These are phyloP conservation scores for Aspergillus hiratsukae DNA, from an alignment of 2,329 filamentous ascomycete species.

Conservation along the genomic window DNA sequence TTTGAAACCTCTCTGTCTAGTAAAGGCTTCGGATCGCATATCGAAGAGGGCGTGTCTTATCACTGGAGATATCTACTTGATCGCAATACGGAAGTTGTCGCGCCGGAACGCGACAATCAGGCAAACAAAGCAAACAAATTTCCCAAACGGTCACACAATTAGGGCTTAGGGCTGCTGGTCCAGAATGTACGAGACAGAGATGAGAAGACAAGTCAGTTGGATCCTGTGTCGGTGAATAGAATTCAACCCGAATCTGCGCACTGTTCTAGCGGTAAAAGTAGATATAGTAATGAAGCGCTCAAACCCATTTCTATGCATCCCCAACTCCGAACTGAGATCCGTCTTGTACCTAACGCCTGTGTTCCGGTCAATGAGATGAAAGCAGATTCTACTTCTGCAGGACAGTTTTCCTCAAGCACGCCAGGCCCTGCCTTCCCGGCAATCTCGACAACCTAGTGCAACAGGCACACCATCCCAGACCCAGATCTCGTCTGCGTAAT, in stretches of 20 bases:
- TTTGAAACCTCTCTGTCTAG: neutral
- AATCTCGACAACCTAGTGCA: conserved; percentile 34
- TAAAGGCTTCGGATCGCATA: neutral
- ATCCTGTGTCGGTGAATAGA: neutral
- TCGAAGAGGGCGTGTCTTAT: neutral
- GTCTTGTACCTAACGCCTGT: neutral
- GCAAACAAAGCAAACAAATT: neutral
- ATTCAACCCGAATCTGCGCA: neutral
- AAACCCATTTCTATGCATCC: neutral
- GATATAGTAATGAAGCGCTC: neutral
- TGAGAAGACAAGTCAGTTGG: neutral
- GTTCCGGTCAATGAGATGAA: neutral
- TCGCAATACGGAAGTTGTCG: neutral
- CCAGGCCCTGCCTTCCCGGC: conserved; percentile 27
- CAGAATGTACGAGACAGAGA: neutral
- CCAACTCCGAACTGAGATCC: neutral
- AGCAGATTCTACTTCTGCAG: neutral
- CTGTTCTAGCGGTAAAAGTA: neutral
- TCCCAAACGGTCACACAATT: neutral
- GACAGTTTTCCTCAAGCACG: conserved; percentile 20
- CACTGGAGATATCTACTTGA: neutral
- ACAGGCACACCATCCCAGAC: conserved; percentile 33
- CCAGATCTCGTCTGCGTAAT: conserved; percentile 31
- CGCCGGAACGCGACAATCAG: neutral
- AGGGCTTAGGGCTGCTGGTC: neutral